Conservation (phyloP, 139 green algal genomes). For the Chlorella sp. region DNA sequence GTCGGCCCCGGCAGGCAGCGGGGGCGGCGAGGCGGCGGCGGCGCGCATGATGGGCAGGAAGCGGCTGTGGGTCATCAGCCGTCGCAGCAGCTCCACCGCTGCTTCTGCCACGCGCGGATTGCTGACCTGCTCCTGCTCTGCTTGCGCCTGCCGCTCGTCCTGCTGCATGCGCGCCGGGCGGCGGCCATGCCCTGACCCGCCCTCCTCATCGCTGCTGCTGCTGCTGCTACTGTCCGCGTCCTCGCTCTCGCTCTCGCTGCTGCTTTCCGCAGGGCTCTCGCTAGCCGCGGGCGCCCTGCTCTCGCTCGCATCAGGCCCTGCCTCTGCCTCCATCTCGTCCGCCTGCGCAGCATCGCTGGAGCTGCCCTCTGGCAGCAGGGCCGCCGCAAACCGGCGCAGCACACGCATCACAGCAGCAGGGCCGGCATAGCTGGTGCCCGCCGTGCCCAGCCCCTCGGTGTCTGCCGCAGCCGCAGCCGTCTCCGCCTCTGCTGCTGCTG, state of each 20-base stretch:
- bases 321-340: constrained; percentile 11
- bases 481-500: neutral
- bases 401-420: constrained; percentile 1
- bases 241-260: constrained; percentile 12
- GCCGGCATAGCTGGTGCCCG: no score
- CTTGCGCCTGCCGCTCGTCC: neutral
- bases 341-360: neutral
- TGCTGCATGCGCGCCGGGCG: neutral
- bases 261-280: neutral
- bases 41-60: constrained; percentile 43
- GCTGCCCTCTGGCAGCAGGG: constrained; percentile 48
- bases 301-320: neutral
- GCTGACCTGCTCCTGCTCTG: neutral
- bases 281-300: neutral
- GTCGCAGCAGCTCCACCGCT: constrained; percentile 40
- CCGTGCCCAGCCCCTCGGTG: neutral
- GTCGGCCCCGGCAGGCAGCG: constrained; percentile 33
- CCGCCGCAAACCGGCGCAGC: constrained; percentile 57
- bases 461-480: neutral
- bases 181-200: neutral
- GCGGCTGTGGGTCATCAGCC: constrained; percentile 34
- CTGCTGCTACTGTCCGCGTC: constrained; percentile 1
- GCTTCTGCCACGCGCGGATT: constrained; percentile 5
- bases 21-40: constrained; percentile 15
- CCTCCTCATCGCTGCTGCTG: neutral